Percentiles rank a stretch among this genome's conserved stretches.
Conservation (phyloP, 176 grass and related monocot genomes). For the Oryza glumipatula region DNA sequence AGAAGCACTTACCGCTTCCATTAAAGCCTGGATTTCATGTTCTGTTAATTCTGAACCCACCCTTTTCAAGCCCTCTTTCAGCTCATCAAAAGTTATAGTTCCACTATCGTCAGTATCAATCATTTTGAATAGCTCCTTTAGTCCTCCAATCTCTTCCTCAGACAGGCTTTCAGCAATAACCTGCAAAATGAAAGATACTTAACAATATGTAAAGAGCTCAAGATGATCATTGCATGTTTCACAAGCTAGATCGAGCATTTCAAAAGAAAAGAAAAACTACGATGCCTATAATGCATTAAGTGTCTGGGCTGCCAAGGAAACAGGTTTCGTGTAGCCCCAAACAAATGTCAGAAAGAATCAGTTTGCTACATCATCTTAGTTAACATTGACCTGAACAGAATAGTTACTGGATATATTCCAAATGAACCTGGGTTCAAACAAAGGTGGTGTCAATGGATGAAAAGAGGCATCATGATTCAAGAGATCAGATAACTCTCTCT, state of each 20-base stretch:
- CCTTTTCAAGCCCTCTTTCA: constrained; percentile 94
- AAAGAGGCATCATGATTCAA: constrained; percentile 14
- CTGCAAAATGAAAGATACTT: constrained; percentile 44
- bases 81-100: constrained; percentile 98
- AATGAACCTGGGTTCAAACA: constrained; percentile 13
- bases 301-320: neutral
- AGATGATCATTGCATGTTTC: constrained; percentile 15
- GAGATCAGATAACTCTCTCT: neutral
- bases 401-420: neutral
- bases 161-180: constrained; percentile 98
- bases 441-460: constrained; percentile 6
- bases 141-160: constrained; percentile 99
- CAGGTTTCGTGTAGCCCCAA: neutral
- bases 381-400: constrained; percentile 15
- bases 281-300: constrained; percentile 14
- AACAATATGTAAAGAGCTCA: constrained; percentile 15
- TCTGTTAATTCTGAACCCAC: constrained; percentile 96
- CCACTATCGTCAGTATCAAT: constrained; percentile 96
- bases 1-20: constrained; percentile 74
- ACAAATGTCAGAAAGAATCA: constrained; percentile 22
- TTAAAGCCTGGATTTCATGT: constrained; percentile 86
- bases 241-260: constrained; percentile 6
- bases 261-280: neutral
- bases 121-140: constrained; percentile 98
- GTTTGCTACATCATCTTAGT: neutral